Base-by-base conservation (phyloP, 805 yeast genomes). In the Jamesozyma rosinii region DNA sequence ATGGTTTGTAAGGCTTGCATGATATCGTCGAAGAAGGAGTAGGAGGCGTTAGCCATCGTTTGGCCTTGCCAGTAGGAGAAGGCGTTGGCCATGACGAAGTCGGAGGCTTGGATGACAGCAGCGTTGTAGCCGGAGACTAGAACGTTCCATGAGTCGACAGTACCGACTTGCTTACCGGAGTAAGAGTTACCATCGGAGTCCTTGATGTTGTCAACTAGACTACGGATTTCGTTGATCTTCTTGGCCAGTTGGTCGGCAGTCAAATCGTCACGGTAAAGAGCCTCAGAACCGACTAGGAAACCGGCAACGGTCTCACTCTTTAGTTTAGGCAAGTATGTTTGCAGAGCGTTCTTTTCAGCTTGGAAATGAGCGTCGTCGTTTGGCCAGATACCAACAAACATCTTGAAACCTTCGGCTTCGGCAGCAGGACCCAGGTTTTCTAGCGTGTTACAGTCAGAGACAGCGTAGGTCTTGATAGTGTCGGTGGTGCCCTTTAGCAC, bases 1-100 rank as follows among this genome's bases (percentile, higher is more conserved):
- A 90, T 78, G 48, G 74, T 71, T 72, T 87, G 95, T 65, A 90
- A 71, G 52, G 97, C 96, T 75, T 90, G 97, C 95, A 89, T 88
- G 66, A 90, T 86, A 66, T 90, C 97, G 64, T 89, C 97, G 53
- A 87, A 77, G 82, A 89, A 90, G 2, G 96, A 87, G 75, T 77
- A 85, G 15, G 95, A 78, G 22, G 96, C 77, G 65, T 89, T 89
- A 40, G 65, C 59, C 76, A 74, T 75, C 53, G 87, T 75, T 72
- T 88, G 97, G 36, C 97, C 97, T 72, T 90, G 97, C 97, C 97
- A 90, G 81, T 89, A 90, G 8, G 97, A 85, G 76, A 90, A 90
- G 40, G 96, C 97, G 63, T 90, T 90, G 59, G 95, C 95, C 64
- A 81, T 83, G 48, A 88, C 79, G 57, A 86, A 71, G 65, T 90